Conservation (phyloP, 2,329 filamentous ascomycete species). For the Phoma sp. region DNA sequence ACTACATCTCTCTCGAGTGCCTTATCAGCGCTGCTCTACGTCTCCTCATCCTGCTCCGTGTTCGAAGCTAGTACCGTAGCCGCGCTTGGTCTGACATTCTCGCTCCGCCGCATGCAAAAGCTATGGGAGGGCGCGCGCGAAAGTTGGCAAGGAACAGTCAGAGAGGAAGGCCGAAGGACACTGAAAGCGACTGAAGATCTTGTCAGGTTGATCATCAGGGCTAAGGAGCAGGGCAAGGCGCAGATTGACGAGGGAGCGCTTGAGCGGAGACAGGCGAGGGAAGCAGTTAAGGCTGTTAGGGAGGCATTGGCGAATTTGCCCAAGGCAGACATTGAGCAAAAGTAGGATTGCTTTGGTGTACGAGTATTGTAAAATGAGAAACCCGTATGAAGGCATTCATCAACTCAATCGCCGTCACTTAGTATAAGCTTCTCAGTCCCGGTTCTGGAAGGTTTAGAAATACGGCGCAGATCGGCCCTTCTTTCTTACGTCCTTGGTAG, state of each 20-base stretch:
- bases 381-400: neutral
- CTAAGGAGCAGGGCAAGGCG: slow-evolving; percentile 49
- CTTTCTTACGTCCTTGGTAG: neutral
- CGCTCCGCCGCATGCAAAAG: slow-evolving; percentile 64
- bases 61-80: slow-evolving; percentile 68
- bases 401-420: no score
- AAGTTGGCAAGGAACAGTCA: slow-evolving; percentile 60
- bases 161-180: slow-evolving; percentile 65
- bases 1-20: slow-evolving; percentile 68
- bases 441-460: no score
- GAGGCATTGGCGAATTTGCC: slow-evolving; percentile 52
- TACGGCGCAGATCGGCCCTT: no score
- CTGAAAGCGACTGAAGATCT: slow-evolving; percentile 62
- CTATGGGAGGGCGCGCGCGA: slow-evolving; percentile 63
- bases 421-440: no score
- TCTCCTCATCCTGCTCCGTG: slow-evolving; percentile 59
- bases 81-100: slow-evolving; percentile 65
- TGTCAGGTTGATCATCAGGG: slow-evolving; percentile 56
- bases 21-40: slow-evolving; percentile 63
- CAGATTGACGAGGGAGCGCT: slow-evolving; percentile 45
- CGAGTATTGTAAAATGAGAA: neutral
- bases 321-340: slow-evolving; percentile 19
- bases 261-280: slow-evolving; percentile 52
- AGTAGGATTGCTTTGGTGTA: neutral
- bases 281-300: slow-evolving; percentile 56